A percentile compares a stretch with the other conserved stretches of the same genome.
Conservation (phyloP, 257 asterid species). For the Solanum tarapatanum region DNA sequence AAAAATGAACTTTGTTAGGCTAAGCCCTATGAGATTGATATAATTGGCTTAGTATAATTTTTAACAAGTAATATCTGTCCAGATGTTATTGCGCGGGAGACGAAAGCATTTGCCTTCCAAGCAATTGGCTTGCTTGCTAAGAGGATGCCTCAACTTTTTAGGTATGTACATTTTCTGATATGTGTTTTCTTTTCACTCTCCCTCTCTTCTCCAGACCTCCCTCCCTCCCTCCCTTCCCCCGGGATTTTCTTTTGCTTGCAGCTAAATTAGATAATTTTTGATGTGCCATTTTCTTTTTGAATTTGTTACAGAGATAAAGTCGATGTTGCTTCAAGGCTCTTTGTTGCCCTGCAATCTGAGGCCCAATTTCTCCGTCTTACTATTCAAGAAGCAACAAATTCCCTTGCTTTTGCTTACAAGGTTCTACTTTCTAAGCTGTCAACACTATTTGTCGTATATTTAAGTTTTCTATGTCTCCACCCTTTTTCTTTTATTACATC, state of each 20-base stretch:
- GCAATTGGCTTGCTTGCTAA: conserved; percentile 89
- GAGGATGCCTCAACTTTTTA: conserved; percentile 93
- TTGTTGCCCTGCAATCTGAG: conserved; percentile 76
- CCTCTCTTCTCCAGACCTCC: neutral
- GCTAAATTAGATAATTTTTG: neutral
- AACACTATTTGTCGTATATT: neutral
- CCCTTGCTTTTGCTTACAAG: conserved; percentile 88
- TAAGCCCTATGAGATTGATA: neutral
- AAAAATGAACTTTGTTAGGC: conserved; percentile 8
- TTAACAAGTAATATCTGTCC: conserved; percentile 14
- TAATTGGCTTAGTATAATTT: neutral
- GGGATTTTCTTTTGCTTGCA: neutral
- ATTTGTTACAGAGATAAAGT: conserved; percentile 49
- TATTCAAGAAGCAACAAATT: conserved; percentile 91
- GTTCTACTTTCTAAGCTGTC: conserved; percentile 19
- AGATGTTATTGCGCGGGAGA: conserved; percentile 75
- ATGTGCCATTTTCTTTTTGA: conserved; percentile 1
- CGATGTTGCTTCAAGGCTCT: conserved; percentile 86
- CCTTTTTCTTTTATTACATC: conserved; percentile 8
- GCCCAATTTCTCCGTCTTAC: conserved; percentile 61
- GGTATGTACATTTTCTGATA: conserved; percentile 26
- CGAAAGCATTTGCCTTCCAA: conserved; percentile 77
- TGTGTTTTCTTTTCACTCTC: neutral
- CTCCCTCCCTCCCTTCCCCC: neutral
- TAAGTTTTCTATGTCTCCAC: neutral